Base-by-base conservation (phyloP, 306 rosid species). In the Calophaca sinica region DNA sequence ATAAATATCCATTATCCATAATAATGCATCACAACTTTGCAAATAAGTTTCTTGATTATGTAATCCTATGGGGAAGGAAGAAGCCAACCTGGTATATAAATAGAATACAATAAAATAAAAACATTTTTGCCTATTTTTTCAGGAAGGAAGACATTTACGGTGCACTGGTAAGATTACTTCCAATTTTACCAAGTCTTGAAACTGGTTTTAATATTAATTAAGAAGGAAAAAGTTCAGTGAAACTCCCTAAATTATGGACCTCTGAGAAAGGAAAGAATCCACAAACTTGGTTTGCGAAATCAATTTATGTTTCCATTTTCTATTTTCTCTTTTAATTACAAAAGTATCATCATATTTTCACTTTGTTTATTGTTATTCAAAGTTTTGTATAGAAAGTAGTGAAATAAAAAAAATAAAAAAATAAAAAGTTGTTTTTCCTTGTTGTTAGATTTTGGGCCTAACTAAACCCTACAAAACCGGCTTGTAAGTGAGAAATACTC, bases 11-110 rank as follows among this genome's bases (percentile, higher is more conserved):
- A 70, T 12, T 57, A 39, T 52, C 52, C n/a, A 65, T 28, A 13
- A n/a, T 71, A 38, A 48, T 69, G 81, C 49, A 62, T 60, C 75
- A 35, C 5, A 55, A 46, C 60, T 60, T 62, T 10, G 7, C 12
- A 33, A 15, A 51, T 3, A 6, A 0, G 9, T 26, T 14, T n/a
- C 45, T 4, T 11, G 29, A 28, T 58, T 73, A 54, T 15, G 13
- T 36, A 49, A n/a, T 55, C 57, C 71, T 13, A 57, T 14, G 39
- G 52, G 28, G 73, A 74, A 68, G 7, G 26, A 58, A 32, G 32
- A 57, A 53, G 13, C 33, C 71, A 65, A 57, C 6, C 58, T 28
- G 28, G 15, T 36, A 64, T 13, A 42, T 57, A 44, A 29, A 57
- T 29, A 2, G 41, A 26, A 20, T 26, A 20, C 0, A 20, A 20